Base-by-base conservation (phyloP, 2,329 filamentous ascomycete genomes). In the Graphium sp. region DNA sequence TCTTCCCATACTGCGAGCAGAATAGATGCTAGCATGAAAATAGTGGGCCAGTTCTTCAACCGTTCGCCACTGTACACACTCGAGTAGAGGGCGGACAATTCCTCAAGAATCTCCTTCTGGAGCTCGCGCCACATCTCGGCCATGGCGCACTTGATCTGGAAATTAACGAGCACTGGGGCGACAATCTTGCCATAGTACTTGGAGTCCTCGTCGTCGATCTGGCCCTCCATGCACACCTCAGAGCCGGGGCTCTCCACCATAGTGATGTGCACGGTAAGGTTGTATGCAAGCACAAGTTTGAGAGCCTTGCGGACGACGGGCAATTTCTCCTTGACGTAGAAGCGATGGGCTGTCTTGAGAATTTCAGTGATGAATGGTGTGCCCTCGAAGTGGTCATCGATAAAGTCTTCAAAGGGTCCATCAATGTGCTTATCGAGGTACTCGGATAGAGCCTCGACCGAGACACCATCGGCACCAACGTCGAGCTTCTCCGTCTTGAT, bases 161-260 rank as follows among this genome's bases (percentile, higher is more conserved):
- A 94, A 63, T 94, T 95, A 69, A 95, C 91, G 85, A 95, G 92
- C 48, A 94, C 85, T 9, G 87, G 87, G 11, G 87, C 87, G 37
- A 93, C 74, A 20, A 78, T 85, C 61, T 87, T 87, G 45, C 85
- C 85, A 42, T 69, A 77, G 62, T 78, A 94, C 49, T 82, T 89
- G 39, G 83, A 92, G 30, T 76, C 70, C 43, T 81, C 72, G 44
- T 89, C 80, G 29, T 87, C 74, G 38, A 95, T 87, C 57, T 81
- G 77, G 38, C 85, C 87, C 31, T 80, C 65, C 47, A 85, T 62
- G 15, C 62, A 57, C 37, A 83, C 72, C 45, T 93, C 83, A 10
- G 82, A 75, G 13, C 81, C 80, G 34, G 89, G 68, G 39, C 82
- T 83, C 55, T 94, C 83, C 16, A 94, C 77, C 69, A 94, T 78